Base-by-base conservation (phyloP, 208 protist genomes). In the Spongospora subterranea region DNA sequence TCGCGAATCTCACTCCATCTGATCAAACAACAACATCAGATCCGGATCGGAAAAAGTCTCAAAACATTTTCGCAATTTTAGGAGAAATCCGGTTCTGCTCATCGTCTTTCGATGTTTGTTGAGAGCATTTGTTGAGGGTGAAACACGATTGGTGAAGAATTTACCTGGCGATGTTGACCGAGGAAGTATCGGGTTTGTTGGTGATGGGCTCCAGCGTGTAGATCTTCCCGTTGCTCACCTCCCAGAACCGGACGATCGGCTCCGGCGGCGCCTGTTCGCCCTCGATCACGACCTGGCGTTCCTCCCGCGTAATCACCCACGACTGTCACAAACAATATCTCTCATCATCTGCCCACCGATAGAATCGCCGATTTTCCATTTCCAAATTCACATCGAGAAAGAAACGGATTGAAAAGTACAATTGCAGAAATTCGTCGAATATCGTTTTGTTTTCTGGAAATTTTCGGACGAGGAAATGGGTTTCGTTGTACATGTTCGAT, bases 401-500 rank as follows among this genome's bases (percentile, higher is more conserved):
- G n/a, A n/a, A n/a, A n/a, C n/a, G n/a, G n/a, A n/a, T n/a, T n/a
- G n/a, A n/a, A n/a, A n/a, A n/a, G n/a, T n/a, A n/a, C n/a, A n/a
- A n/a, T n/a, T n/a, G n/a, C n/a, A n/a, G n/a, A n/a, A n/a, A n/a
- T n/a, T n/a, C n/a, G n/a, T n/a, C n/a, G n/a, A n/a, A n/a, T n/a
- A n/a, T n/a, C n/a, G n/a, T n/a, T n/a, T n/a, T n/a, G n/a, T n/a
- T n/a, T n/a, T n/a, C n/a, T n/a, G n/a, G n/a, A n/a, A n/a, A n/a
- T n/a, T n/a, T n/a, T n/a, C n/a, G n/a, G n/a, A n/a, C n/a, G n/a
- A n/a, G n/a, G n/a, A n/a, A n/a, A n/a, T n/a, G n/a, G n/a, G n/a
- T n/a, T n/a, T n/a, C n/a, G n/a, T n/a, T n/a, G 35, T 43, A 82
- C 71, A 43, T 82, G 71, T 82, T 82, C 71, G 6, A n/a, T 39